Base-by-base conservation (phyloP, 306 rosid species). In the Prosopis cineraria region DNA sequence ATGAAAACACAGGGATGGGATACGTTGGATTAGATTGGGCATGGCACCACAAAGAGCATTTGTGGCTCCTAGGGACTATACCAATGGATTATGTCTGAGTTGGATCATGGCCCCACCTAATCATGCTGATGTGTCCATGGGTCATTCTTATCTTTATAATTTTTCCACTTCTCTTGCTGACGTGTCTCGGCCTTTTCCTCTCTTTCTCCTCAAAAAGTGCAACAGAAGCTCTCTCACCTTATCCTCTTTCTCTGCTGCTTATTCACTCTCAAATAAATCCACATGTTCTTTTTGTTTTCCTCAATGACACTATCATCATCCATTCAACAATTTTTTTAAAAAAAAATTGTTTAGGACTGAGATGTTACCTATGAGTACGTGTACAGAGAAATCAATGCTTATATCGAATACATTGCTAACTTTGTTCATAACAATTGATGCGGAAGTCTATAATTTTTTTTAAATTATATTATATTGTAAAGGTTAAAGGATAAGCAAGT, bases 111-210 rank as follows among this genome's bases (percentile, higher is more conserved):
- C 11, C 75, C 75, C 30, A 48, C 75, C 29, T 17, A 1, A 0
- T 19, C 34, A 1, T 60, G 77, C 78, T 34, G 66, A 68, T 44
- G 82, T 66, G 84, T 79, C 79, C 68, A 68, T 52, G 81, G 53
- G 84, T 79, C 75, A 68, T 29, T 33, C 79, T 77, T 84, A 62
- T 75, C 80, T 11, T 16, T 24, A 2, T n/a, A 22, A 3, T 2
- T 10, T 37, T 22, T 10, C 66, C 30, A 29, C 63, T 55, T 79
- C 43, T 39, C 4, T 63, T 73, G 6, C 67, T 30, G 20, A 53
- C 19, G 36, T 75, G 76, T 77, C 78, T 40, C 16, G 44, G n/a
- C 59, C 41, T 47, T 33, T 74, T 53, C 45, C 27, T 75, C 3
- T 43, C 40, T 58, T 31, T 2, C 25, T 24, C 12, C 25, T 1